A percentile compares a stretch with the other conserved stretches of the same genome.
Evolutionary conservation across 1,284 basidiomycete genomes (phyloP).

Genomic region (Tilletia indica): DNA sequence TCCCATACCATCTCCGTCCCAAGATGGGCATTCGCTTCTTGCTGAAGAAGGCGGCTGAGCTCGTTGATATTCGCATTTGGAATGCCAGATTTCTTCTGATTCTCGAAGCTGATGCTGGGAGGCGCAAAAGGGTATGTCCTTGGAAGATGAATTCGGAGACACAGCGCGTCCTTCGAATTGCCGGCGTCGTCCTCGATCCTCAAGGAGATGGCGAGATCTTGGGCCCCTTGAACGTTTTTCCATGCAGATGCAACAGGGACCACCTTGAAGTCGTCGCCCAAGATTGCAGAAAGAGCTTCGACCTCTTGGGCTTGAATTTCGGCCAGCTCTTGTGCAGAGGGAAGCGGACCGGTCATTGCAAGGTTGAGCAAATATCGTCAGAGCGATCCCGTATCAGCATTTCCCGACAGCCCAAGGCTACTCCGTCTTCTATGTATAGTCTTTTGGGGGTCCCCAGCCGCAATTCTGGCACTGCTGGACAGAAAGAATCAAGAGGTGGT

Average conservation of each 20-base stretch:
- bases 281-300: slow-evolving; percentile 46
- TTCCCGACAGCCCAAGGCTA: too few relatives aligned
- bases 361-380: too few relatives aligned
- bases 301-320: slow-evolving; percentile 47
- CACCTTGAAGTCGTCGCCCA: slow-evolving; percentile 41
- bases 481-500: too few relatives aligned
- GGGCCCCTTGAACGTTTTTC: slow-evolving; percentile 32
- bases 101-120: slow-evolving; percentile 25
- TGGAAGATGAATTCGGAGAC: slow-evolving; percentile 42
- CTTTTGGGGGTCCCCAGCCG: too few relatives aligned
- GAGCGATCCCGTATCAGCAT: too few relatives aligned
- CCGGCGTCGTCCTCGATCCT: slow-evolving; percentile 41
- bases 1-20: slow-evolving; percentile 57
- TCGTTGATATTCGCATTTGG: slow-evolving; percentile 32
- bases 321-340: slow-evolving; percentile 33
- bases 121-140: slow-evolving; percentile 42
- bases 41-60: slow-evolving; percentile 29
- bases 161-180: slow-evolving; percentile 37
- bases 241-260: slow-evolving; percentile 34
- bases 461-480: too few relatives aligned
- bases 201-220: slow-evolving; percentile 43
- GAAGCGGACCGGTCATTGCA: neutral
- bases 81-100: slow-evolving; percentile 33
- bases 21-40: slow-evolving; percentile 38
- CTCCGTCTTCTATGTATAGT: too few relatives aligned